Percentiles rank a stretch among this genome's conserved stretches.
These are phyloP conservation scores for Antrodiella citrinella DNA, from an alignment of 768 basidiomycete genomes.

Conservation along the genomic window DNA sequence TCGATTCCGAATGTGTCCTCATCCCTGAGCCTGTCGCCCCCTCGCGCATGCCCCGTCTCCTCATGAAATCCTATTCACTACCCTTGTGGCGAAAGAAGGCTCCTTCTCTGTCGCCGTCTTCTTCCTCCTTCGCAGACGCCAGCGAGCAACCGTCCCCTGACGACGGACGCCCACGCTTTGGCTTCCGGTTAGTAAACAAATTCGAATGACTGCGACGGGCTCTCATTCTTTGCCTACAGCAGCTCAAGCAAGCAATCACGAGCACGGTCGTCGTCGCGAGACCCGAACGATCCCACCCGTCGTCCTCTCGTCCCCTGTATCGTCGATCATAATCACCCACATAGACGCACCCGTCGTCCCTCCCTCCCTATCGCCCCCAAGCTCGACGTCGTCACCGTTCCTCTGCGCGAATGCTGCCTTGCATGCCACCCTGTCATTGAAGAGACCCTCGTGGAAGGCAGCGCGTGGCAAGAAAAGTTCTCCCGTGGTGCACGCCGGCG, in stretches of 20 bases:
- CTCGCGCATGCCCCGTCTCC: slow-evolving; percentile 39
- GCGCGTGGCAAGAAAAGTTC: slow-evolving; percentile 56
- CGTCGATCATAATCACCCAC: slow-evolving; percentile 33
- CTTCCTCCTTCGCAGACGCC: slow-evolving; percentile 13
- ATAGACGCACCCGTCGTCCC: slow-evolving; percentile 6
- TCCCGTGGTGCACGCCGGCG: slow-evolving; percentile 52
- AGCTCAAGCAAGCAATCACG: background rate
- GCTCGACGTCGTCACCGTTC: slow-evolving; percentile 42
- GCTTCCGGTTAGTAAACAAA: background rate
- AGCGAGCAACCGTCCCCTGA: slow-evolving; percentile 40
- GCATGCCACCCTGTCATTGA: slow-evolving; percentile 57
- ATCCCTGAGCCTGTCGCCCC: slow-evolving; percentile 49
- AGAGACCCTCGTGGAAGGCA: slow-evolving; percentile 43
- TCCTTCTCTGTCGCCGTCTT: slow-evolving; percentile 14
- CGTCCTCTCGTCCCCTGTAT: slow-evolving; percentile 41
- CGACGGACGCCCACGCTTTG: slow-evolving; percentile 36
- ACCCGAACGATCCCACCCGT: slow-evolving; percentile 23
- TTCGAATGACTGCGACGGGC: background rate
- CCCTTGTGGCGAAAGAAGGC: slow-evolving; percentile 54
- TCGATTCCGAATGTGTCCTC: slow-evolving; percentile 65
- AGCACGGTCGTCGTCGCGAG: slow-evolving; percentile 28
- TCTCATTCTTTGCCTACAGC: background rate
- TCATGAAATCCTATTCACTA: slow-evolving; percentile 60
- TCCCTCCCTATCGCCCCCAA: slow-evolving; percentile 22
- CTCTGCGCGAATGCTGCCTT: slow-evolving; percentile 64